phyloP scores from a whole-genome alignment of 257 asterid genomes.

The Solanum rostratum region DNA sequence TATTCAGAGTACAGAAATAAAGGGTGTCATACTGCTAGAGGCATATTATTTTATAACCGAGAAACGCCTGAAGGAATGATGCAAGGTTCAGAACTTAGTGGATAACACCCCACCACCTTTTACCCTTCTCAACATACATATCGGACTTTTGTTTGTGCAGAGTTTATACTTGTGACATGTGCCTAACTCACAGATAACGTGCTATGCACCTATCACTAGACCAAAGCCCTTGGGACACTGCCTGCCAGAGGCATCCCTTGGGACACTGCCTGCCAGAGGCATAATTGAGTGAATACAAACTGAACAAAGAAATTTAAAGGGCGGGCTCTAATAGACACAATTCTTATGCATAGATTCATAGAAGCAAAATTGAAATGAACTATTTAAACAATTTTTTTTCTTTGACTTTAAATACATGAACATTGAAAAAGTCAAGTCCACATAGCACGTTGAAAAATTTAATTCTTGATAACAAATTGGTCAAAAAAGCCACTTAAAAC shows the following conservation, averaged over 20 bases:
- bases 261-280: neutral
- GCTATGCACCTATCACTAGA: neutral
- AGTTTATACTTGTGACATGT: neutral
- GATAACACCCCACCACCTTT: neutral
- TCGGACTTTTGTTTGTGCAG: neutral
- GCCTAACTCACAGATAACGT: neutral
- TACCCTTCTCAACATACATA: neutral
- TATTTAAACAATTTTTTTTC: neutral
- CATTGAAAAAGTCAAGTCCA: neutral
- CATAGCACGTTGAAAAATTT: neutral
- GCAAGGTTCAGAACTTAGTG: neutral
- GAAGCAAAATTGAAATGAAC: neutral
- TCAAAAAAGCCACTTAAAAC: neutral
- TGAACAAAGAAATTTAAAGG: neutral
- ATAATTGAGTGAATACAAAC: neutral
- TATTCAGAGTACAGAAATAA: neutral
- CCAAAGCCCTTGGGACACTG: neutral
- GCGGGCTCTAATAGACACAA: neutral
- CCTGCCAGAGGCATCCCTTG: neutral
- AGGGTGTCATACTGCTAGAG: neutral
- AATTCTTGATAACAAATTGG: neutral
- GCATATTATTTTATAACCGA: neutral
- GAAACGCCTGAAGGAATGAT: neutral
- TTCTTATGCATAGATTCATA: neutral
- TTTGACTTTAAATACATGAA: neutral